These are phyloP conservation scores for Gloeophyllum trabeum DNA, from an alignment of 768 basidiomycete genomes.

Conservation along the genomic window DNA sequence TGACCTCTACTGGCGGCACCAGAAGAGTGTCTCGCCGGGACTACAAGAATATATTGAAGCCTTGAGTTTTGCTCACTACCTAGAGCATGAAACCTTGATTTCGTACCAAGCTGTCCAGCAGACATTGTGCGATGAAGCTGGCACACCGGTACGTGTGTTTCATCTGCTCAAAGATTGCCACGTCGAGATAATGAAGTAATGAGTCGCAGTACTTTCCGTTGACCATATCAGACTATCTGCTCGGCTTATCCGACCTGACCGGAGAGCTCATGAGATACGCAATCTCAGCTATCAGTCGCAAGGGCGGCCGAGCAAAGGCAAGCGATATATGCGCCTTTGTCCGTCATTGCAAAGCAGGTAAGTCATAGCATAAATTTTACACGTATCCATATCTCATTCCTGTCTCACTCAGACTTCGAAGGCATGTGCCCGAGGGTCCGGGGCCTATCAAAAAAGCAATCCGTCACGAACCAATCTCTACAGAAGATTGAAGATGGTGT, in stretches of 20 bases:
- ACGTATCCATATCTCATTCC: background rate
- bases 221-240: constrained; percentile 74
- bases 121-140: constrained; percentile 48
- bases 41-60: constrained; percentile 97
- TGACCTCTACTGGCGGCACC: constrained; percentile 69
- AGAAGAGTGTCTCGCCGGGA: constrained; percentile 65
- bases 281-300: constrained; percentile 67
- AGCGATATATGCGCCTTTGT: constrained; percentile 61
- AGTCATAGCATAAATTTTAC: no score
- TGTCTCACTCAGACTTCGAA: constrained; percentile 87
- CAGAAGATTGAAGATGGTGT: constrained; percentile 91
- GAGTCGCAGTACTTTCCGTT: constrained; percentile 60
- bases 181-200: constrained; percentile 1
- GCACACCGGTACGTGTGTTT: constrained; percentile 50
- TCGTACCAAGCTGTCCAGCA: constrained; percentile 57
- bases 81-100: constrained; percentile 59
- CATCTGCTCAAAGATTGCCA: background rate
- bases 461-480: constrained; percentile 76
- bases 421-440: constrained; percentile 56
- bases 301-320: constrained; percentile 54
- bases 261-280: constrained; percentile 97
- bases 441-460: constrained; percentile 80
- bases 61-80: constrained; percentile 78
- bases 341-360: constrained; percentile 61
- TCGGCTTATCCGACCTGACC: constrained; percentile 89